Base-by-base conservation (phyloP, 257 asterid species). In the Plantago ovata region DNA sequence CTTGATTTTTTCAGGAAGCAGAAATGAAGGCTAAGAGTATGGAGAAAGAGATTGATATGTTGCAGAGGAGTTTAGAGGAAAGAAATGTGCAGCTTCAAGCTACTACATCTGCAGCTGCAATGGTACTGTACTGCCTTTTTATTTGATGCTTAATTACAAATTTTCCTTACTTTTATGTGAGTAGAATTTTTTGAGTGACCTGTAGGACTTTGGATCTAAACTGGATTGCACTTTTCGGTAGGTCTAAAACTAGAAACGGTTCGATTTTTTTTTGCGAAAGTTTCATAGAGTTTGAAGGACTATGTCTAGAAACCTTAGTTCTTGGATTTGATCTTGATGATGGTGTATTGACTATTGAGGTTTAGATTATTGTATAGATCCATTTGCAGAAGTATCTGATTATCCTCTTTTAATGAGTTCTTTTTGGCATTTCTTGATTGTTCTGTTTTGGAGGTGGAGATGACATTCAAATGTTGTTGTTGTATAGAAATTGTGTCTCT, bases 21-120 rank as follows among this genome's bases (percentile, higher is more conserved):
- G 95, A 89, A 72, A 68, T 54, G n/a, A 86, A 82, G 71, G 87
- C 93, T 10, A 84, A 69, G 77, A 79, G 42, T 63, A 71, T 84
- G 94, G 84, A 80, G 69, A 78, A 78, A 57, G 88, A 86, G 65
- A 70, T 84, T 1, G 67, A 8, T 54, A 77, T 69, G 56, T 69
- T 89, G 76, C 94, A 86, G 66, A 86, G 63, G 75, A 73, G 60
- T 42, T 65, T 86, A 56, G 84, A 84, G 65, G 86, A 79, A 60
- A 89, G 69, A 66, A 66, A 72, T 36, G 40, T 54, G 48, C 87
- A 82, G 83, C 79, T 89, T 60, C 78, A 72, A 56, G 82, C 82
- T 63, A 75, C 93, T 33, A 60, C 82, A 13, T 79, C 86, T 68
- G 74, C 80, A 58, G 68, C 76, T 55, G 84, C 81, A 32, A 77